Conservation (phyloP, 2,329 filamentous ascomycete species). For the Trichoderma sp. region DNA sequence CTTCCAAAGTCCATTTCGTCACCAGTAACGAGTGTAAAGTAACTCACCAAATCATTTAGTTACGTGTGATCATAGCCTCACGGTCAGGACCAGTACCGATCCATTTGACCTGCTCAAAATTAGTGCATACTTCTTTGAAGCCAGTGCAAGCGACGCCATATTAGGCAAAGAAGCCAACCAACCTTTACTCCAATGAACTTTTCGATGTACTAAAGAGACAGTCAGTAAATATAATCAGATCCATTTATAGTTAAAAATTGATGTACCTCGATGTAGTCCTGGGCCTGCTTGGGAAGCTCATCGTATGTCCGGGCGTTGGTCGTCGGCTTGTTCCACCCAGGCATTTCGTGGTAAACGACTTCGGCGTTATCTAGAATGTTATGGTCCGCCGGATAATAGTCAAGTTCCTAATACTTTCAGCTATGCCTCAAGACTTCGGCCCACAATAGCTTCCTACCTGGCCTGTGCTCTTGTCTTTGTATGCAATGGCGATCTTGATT, state of each 20-base stretch:
- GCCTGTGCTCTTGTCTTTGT: not conserved
- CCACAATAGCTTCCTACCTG: not conserved
- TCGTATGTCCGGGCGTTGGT: slow-evolving; percentile 50
- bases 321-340: slow-evolving; percentile 67
- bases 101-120: not conserved
- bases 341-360: slow-evolving; percentile 66
- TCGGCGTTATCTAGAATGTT: slow-evolving; percentile 56
- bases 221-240: not conserved
- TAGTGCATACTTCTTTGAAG: not conserved
- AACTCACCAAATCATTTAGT: not conserved
- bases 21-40: not conserved
- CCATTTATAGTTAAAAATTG: not conserved
- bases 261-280: not conserved
- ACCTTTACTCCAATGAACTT: not conserved
- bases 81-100: not conserved
- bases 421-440: not conserved
- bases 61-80: not conserved
- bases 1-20: not conserved
- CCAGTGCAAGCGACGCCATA: not conserved
- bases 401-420: not conserved
- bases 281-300: not conserved
- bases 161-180: not conserved
- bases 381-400: slow-evolving; percentile 41
- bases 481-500: not conserved
- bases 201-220: not conserved